Conservation (phyloP, 75 land plant species). For the Pinus albicaulis region DNA sequence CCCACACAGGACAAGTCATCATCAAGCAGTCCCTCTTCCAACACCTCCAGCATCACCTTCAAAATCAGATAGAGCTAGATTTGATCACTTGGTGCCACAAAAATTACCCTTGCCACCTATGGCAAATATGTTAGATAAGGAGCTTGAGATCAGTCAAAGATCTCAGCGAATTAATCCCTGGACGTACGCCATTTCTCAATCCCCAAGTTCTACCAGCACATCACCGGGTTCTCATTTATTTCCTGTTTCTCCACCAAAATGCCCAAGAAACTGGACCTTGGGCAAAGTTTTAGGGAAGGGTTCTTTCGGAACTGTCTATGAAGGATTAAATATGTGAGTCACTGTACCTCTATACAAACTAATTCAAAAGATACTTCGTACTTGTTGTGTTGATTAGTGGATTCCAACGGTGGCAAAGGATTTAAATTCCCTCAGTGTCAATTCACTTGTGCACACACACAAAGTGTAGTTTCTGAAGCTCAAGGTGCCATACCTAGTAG, state of each 20-base stretch:
- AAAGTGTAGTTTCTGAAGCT: not conserved
- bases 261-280: conserved; percentile 16
- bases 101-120: conserved; percentile 9
- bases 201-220: too few species aligned
- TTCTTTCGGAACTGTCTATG: conserved; percentile 33
- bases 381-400: not conserved
- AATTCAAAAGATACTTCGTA: not conserved
- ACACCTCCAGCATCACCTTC: conserved; percentile 13
- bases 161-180: conserved; percentile 1
- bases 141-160: not conserved
- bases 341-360: not conserved
- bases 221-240: not conserved
- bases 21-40: conserved; percentile 10
- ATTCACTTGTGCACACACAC: not conserved
- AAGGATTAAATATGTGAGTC: conserved; percentile 32
- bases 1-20: not conserved
- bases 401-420: not conserved
- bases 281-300: conserved; percentile 23
- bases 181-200: not conserved
- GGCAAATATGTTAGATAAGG: not conserved
- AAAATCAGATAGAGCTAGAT: not conserved
- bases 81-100: not conserved
- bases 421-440: not conserved
- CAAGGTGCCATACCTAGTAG: not conserved
- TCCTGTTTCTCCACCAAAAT: conserved; percentile 5